Evolutionary conservation across 257 asterid species (phyloP).

Genomic region (Thymus mandschuricus): DNA sequence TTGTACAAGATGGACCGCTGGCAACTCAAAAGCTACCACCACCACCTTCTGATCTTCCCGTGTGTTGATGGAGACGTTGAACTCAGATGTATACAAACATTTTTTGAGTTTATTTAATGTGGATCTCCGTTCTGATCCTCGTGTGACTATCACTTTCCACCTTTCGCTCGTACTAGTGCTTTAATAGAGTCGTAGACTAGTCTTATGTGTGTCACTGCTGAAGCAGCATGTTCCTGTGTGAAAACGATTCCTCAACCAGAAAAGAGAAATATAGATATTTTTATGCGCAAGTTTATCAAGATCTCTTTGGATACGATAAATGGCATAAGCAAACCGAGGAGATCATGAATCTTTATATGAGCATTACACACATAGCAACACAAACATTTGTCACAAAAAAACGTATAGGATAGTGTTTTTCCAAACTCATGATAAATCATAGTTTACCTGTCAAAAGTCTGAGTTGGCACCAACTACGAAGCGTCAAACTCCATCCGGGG

Average conservation of each 20-base stretch:
- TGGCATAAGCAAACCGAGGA: neutral
- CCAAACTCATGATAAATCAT: conserved; percentile 1
- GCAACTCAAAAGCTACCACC: conserved; percentile 60
- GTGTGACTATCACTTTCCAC: neutral
- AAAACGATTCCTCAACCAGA: neutral
- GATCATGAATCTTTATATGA: neutral
- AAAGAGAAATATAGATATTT: neutral
- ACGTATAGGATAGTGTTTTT: conserved; percentile 1
- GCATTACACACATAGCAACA: neutral
- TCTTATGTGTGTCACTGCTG: too few relatives aligned
- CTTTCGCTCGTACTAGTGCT: too few relatives aligned
- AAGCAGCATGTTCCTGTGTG: too few relatives aligned
- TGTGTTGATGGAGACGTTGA: conserved; percentile 44
- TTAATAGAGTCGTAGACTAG: too few relatives aligned
- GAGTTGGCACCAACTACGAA: neutral
- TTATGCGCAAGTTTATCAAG: too few relatives aligned
- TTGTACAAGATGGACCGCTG: conserved; percentile 55
- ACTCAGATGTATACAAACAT: neutral
- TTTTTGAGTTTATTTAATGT: conserved; percentile 33
- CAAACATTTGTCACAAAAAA: neutral
- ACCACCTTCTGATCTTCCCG: conserved; percentile 76
- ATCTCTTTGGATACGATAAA: neutral
- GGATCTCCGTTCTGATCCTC: neutral
- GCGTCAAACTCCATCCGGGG: conserved; percentile 1
- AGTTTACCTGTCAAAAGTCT: conserved; percentile 15